phyloP scores from a whole-genome alignment of 2,329 filamentous ascomycete genomes.

The Ceratocystis ficicola region DNA sequence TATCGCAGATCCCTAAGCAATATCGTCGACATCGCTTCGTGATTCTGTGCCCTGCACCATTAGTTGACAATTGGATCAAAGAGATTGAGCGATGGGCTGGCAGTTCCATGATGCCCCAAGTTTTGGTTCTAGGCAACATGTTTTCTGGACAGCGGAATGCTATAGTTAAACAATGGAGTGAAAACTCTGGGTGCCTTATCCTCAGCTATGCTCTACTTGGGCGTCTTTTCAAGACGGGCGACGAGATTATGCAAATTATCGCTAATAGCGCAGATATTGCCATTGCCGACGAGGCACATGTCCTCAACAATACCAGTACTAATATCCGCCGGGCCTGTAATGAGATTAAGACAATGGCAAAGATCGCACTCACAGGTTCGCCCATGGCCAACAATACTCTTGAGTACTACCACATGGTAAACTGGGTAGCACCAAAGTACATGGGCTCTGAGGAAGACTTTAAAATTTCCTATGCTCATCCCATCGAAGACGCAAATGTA shows the following conservation, averaged over 20 bases:
- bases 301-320: slow-evolving; percentile 52
- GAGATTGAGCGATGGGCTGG: slow-evolving; percentile 48
- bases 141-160: neutral
- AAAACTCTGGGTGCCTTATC: slow-evolving; percentile 58
- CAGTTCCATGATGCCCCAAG: slow-evolving; percentile 13
- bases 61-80: slow-evolving; percentile 73
- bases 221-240: slow-evolving; percentile 25
- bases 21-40: slow-evolving; percentile 54
- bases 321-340: slow-evolving; percentile 42
- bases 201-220: slow-evolving; percentile 60
- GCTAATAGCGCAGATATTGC: slow-evolving; percentile 56
- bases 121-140: neutral
- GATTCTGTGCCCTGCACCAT: slow-evolving; percentile 59
- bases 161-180: slow-evolving; percentile 42
- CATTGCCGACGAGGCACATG: slow-evolving; percentile 75
- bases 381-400: slow-evolving; percentile 72
- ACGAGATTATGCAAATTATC: slow-evolving; percentile 37
- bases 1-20: slow-evolving; percentile 53
- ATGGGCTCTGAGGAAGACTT: slow-evolving; percentile 60
- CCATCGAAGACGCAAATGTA: slow-evolving; percentile 62
- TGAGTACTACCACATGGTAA: slow-evolving; percentile 78
- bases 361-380: slow-evolving; percentile 77
- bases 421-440: slow-evolving; percentile 74
- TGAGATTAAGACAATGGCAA: slow-evolving; percentile 52
- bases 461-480: slow-evolving; percentile 52